Conservation (phyloP, 2,329 filamentous ascomycete genomes). For the Ophiostoma novo-ulmi region DNA sequence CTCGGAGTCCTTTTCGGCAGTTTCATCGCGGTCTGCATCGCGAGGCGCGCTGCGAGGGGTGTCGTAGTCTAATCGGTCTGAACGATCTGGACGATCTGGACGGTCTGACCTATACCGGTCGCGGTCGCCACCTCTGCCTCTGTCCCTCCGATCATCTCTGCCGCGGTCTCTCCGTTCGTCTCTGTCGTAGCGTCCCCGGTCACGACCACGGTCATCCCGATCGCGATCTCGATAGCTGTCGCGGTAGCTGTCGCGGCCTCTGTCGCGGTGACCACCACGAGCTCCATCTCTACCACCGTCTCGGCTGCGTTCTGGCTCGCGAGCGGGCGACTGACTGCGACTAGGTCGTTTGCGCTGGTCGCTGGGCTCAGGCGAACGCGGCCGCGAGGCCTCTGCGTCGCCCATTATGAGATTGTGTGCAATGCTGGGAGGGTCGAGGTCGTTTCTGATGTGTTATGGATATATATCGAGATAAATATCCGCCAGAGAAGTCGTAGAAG, state of each 20-base stretch:
- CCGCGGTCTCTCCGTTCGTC: neutral
- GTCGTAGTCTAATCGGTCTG: constrained; percentile 3
- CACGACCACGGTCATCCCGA: constrained; percentile 25
- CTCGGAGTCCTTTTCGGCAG: constrained; percentile 27
- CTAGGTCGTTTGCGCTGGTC: constrained; percentile 16
- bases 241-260: constrained; percentile 26
- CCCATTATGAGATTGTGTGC: constrained; percentile 15
- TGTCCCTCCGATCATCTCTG: neutral
- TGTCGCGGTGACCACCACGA: neutral
- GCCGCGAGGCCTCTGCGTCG: constrained; percentile 16
- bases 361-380: constrained; percentile 16
- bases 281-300: neutral
- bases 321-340: constrained; percentile 21
- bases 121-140: neutral
- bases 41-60: neutral
- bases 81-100: neutral
- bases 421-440: neutral
- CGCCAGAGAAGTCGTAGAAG: neutral
- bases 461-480: neutral
- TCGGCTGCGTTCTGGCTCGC: neutral
- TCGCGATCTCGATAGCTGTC: constrained; percentile 24
- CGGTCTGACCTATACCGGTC: constrained; percentile 7
- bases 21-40: constrained; percentile 26
- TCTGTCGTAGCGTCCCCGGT: constrained; percentile 24
- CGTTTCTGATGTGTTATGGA: neutral